A percentile compares a stretch with the other conserved stretches of the same genome.
Evolutionary conservation across 176 grass and related monocot genomes (phyloP).

Genomic region (Carex pumila): DNA sequence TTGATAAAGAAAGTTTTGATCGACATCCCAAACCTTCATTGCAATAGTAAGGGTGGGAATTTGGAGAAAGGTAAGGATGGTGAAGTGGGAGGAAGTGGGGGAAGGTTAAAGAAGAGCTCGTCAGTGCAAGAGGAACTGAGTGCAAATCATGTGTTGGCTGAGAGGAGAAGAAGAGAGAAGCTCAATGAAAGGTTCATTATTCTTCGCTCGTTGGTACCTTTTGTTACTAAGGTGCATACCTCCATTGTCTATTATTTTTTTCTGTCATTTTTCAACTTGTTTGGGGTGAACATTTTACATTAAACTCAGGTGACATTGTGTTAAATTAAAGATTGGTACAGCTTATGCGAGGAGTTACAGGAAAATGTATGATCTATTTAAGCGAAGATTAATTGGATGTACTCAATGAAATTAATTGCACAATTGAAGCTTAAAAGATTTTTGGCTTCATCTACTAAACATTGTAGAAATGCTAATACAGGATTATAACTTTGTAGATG

Average conservation of each 20-base stretch:
- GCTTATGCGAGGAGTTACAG: not conserved
- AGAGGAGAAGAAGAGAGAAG: conserved; percentile 73
- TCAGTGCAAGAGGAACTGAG: conserved; percentile 34
- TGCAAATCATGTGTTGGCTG: conserved; percentile 69
- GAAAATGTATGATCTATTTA: not conserved
- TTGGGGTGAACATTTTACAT: not conserved
- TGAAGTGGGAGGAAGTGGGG: conserved; percentile 8
- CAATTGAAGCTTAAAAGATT: not conserved
- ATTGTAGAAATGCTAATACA: conserved; percentile 1
- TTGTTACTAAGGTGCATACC: conserved; percentile 64
- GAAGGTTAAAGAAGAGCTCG: not conserved
- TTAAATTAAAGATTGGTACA: not conserved
- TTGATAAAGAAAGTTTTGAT: conserved; percentile 51
- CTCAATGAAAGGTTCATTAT: conserved; percentile 80
- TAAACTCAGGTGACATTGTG: not conserved
- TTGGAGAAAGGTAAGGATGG: conserved; percentile 29
- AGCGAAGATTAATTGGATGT: not conserved
- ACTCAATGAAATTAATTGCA: not conserved
- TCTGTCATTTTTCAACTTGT: not conserved
- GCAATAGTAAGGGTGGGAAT: conserved; percentile 18
- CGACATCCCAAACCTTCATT: conserved; percentile 10
- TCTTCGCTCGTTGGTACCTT: conserved; percentile 72
- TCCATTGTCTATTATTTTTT: not conserved
- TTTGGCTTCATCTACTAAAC: not conserved
- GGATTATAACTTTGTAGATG: conserved; percentile 38